Evolutionary conservation across 1,139 yeast genomes (phyloP), one percentile per base, ranked within the genome.

Genomic region (Scheffersomyces stambukii): DNA sequence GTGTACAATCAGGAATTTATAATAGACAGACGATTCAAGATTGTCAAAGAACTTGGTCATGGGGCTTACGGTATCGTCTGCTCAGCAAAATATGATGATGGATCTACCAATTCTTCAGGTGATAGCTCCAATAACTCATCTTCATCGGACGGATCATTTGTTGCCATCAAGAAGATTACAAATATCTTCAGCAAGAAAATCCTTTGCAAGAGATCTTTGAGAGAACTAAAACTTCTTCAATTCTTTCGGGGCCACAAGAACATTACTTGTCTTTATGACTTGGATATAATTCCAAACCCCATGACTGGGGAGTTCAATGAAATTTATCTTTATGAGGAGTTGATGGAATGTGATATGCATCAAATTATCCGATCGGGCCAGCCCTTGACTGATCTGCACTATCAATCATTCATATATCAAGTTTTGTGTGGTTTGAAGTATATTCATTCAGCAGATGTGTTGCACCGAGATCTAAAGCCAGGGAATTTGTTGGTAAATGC

Each of bases 311-410:
- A 76, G 37, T 89, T 89, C 64, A 88, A 89, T 55, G 98, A 94
- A 48, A 74, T 91, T 9, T 91, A 91, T 44, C 65, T 91, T 6
- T 91, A 91, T 50, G 97, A 91, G 56, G 96, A 89, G 56, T 64
- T 88, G 42, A 88, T 91, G 96, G 98, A 91, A 55, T 91, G 97
- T 59, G 98, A 91, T 54, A 81, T 91, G 85, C 96, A 89, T 53
- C 97, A 91, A 54, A 91, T 91, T 48, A 91, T 91, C 37, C 70
- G 95, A 43, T 85, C 95, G 3, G 88, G 89, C 16, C 98, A 91
- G 57, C 88, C 96, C 1, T 68, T 91, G 45, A 88, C 97, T 0
- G 97, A 91, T 53, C 85, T 89, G 21, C 98, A 91, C 54, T 89
- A 84, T 57, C 98, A 91, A 57, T 79, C 86, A 28, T 91, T 91